Base-by-base conservation (phyloP, 164 flowering plant genomes). In the Vitis riparia region DNA sequence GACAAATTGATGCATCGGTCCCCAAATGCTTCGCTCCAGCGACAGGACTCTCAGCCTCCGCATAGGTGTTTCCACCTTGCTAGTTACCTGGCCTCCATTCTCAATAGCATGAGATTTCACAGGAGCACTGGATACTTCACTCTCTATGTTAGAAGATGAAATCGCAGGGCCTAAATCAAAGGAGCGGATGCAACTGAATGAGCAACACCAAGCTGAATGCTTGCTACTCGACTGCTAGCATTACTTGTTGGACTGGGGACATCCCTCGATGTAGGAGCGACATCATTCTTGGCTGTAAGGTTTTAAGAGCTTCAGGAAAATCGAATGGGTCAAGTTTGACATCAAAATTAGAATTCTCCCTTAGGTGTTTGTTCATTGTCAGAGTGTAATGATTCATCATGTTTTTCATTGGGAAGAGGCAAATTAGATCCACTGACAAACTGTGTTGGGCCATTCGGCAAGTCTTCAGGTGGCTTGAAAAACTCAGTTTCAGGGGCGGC, bases 401-500 rank as follows among this genome's bases (percentile, higher is more conserved):
- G 85, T 68, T 90, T 91, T 76, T 90, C 97, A 64, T 84, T 66
- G 1, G 92, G 97, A 60, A 90, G 91, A 53, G 97, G 91, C 74
- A 88, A 32, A 72, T 80, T 79, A 15, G 97, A 82, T 9, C 84
- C 97, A 78, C 88, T 85, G 51, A 78, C 82, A 74, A 91, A 88
- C 72, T 88, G 91, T 63, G 78, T 76, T 55, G 98, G 89, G 8
- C 99, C 99, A 76, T 95, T 85, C 78, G 93, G 81, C 47, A 96
- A 79, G 76, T 96, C 99, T 73, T 91, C 99, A 73, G 85, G 98
- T 23, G 83, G 68, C 81, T 91, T 96, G 69, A 83, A 81, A 63
- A 89, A 70, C 77, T 88, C 97, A 27, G 85, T 75, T 80, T 95
- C 99, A 37, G 97, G 75, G 23, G 84, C 81, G 72, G 82, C 81